Percentiles rank a stretch among this genome's conserved stretches.
phyloP scores from a whole-genome alignment of 305 asterid genomes.

The Petunia hybrid region DNA sequence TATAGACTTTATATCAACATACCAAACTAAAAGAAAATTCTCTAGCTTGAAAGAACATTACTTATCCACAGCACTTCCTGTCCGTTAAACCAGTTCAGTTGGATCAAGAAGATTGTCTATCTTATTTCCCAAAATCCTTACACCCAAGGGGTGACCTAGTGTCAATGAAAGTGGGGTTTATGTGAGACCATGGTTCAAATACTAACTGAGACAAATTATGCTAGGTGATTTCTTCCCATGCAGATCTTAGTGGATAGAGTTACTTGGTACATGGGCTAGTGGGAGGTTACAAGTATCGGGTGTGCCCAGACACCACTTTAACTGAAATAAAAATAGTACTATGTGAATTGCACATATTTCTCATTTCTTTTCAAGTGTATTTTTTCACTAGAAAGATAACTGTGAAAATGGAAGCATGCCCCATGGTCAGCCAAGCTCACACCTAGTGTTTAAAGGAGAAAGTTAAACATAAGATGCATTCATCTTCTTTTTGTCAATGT shows the following conservation, averaged over 20 bases:
- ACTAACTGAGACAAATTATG: too few species aligned
- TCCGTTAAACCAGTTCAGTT: neutral
- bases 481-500: neutral
- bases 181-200: too few species aligned
- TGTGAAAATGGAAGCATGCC: neutral
- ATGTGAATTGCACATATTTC: neutral
- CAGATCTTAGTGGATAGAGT: too few species aligned
- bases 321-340: too few species aligned
- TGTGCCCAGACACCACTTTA: too few species aligned
- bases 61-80: neutral
- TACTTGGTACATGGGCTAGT: too few species aligned
- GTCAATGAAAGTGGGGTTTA: too few species aligned
- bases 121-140: neutral
- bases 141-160: too few species aligned
- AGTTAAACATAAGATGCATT: constrained; percentile 10
- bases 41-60: neutral
- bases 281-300: too few species aligned
- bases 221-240: too few species aligned
- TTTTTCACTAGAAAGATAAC: neutral
- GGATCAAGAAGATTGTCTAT: neutral
- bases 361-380: neutral
- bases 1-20: neutral
- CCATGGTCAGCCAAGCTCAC: neutral
- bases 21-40: neutral
- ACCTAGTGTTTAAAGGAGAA: neutral